Base-by-base conservation (phyloP, 768 basidiomycete genomes). In the Mycena chlorophos region DNA sequence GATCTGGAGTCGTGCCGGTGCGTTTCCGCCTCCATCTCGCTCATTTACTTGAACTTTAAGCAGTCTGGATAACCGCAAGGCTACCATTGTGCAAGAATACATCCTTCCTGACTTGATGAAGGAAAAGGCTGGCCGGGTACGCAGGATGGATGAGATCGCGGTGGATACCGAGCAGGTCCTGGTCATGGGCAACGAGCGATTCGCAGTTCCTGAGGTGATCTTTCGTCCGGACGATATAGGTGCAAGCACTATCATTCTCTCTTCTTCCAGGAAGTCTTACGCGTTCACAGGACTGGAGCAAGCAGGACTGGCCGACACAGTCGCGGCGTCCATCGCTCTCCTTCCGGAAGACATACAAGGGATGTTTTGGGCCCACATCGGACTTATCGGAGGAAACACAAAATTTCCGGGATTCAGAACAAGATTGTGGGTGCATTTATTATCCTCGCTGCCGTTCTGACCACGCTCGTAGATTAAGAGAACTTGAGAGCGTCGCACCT, bases 341-440 rank as follows among this genome's bases (percentile, higher is more conserved):
- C 82, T 98, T 56, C 91, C 92, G 0, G 74, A 79, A 49, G 92
- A 95, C 63, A 63, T 95, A 23, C 91, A 87, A 62, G 94, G 92
- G 29, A 85, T 98, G 88, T 97, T 94, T 71, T 98, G 94, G 94
- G 85, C 85, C 29, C 92, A 98, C 69, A 94, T 98, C 57, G 90
- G 89, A 13, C 72, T 96, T 60, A 83, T 94, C 65, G 95, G 95
- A 47, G 95, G 95, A 14, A 88, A 82, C 69, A 83, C 84, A 16
- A 82, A 82, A 63, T 84, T 94, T 61, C 77, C 84, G 39, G 89
- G 88, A 5, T 88, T 98, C 63, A 78, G 80, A 20, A 71, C 78
- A 49, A 75, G 95, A 73, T 71, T 98, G 94, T 96, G 70, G 69
- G 89, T 70, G 31, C n/a, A n/a, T 56, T 61, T 59, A 53, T 54